Percentiles rank a stretch among this genome's conserved stretches.
These are phyloP conservation scores for Phlegmacium glaucopus DNA, from an alignment of 768 basidiomycete species.

Conservation along the genomic window DNA sequence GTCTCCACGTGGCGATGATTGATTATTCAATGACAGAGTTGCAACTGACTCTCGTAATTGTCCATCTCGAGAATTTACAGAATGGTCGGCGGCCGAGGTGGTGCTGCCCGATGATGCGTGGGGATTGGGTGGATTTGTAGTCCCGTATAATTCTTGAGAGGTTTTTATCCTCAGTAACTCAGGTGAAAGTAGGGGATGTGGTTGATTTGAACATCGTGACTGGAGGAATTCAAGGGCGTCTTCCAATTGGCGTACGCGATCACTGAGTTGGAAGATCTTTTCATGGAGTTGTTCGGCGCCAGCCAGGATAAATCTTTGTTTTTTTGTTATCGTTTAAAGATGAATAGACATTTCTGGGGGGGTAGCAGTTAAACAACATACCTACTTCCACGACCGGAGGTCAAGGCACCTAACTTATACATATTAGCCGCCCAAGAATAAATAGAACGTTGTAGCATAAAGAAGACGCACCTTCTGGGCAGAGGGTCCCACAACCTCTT, in stretches of 20 bases:
- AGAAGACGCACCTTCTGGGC: slow-evolving; percentile 46
- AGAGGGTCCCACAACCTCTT: slow-evolving; percentile 60
- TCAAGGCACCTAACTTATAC: slow-evolving; percentile 44
- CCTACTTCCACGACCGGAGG: slow-evolving; percentile 64
- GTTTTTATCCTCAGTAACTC: slow-evolving; percentile 63
- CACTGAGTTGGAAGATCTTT: slow-evolving; percentile 57
- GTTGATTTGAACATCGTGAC: slow-evolving; percentile 32
- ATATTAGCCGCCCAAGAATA: slow-evolving; percentile 6
- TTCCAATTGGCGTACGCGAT: slow-evolving; percentile 63
- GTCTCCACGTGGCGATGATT: slow-evolving; percentile 21
- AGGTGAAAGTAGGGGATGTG: slow-evolving; percentile 55
- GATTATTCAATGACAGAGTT: slow-evolving; percentile 19
- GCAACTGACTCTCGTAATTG: slow-evolving; percentile 21
- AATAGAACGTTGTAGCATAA: slow-evolving; percentile 4
- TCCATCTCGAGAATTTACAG: slow-evolving; percentile 17
- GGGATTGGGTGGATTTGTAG: slow-evolving; percentile 12
- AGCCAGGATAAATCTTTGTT: slow-evolving; percentile 60
- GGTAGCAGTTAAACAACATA: slow-evolving; percentile 12
- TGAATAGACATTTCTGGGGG: slow-evolving; percentile 12
- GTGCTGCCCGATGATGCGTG: slow-evolving; percentile 1
- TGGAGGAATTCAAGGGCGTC: slow-evolving; percentile 51
- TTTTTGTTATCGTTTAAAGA: slow-evolving; percentile 5
- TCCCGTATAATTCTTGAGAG: slow-evolving; percentile 58
- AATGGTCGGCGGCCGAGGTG: not conserved
- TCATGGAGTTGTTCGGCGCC: slow-evolving; percentile 66